Conservation (phyloP, 169 alveolate species). For the Theileria parva region DNA sequence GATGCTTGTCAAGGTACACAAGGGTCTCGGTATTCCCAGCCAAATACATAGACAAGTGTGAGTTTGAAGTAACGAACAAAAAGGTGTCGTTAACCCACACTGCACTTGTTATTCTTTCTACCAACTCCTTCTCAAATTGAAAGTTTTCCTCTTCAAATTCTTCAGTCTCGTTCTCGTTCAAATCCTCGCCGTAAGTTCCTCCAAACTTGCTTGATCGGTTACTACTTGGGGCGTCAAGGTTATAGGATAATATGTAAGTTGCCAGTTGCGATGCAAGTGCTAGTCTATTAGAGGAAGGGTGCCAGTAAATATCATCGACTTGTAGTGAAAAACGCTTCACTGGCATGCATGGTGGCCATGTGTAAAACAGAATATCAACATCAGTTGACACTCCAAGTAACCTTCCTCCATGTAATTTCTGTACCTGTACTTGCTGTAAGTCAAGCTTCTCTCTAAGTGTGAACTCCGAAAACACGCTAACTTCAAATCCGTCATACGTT, state of each 20-base stretch:
- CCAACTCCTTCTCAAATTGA: conserved; percentile 67
- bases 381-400: conserved; percentile 84
- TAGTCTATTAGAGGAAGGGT: conserved; percentile 62
- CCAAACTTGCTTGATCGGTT: not conserved
- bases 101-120: conserved; percentile 79
- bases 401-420: conserved; percentile 88
- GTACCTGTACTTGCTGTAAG: conserved; percentile 81
- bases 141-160: conserved; percentile 63
- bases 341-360: conserved; percentile 88
- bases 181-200: not conserved
- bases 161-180: conserved; percentile 11
- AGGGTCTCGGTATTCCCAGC: conserved; percentile 76
- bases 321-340: conserved; percentile 38
- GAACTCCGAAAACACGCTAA: conserved; percentile 83
- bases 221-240: conserved; percentile 15
- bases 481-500: conserved; percentile 85
- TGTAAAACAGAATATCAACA: conserved; percentile 92
- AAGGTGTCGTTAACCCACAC: conserved; percentile 83
- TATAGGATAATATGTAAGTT: conserved; percentile 66
- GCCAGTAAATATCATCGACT: conserved; percentile 74
- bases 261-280: conserved; percentile 69
- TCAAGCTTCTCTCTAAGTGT: conserved; percentile 81
- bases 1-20: conserved; percentile 77
- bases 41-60: conserved; percentile 77
- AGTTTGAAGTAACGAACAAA: conserved; percentile 73